phyloP scores from a whole-genome alignment of 352 stramenopile species.

The Globisporangium irregulare region DNA sequence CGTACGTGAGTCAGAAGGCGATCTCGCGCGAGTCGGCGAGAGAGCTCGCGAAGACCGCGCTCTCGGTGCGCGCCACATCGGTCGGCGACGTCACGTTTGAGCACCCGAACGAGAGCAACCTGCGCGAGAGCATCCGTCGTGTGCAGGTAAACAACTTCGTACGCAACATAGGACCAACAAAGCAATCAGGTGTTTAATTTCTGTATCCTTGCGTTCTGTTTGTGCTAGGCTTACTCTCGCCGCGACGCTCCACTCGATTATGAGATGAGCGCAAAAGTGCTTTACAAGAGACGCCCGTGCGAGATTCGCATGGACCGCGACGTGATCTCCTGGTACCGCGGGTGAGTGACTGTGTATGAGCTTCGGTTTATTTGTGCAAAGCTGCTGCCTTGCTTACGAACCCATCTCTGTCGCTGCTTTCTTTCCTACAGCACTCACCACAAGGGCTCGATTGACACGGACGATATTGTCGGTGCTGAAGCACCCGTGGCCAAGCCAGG shows the following conservation, averaged over 20 bases:
- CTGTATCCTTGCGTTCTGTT: not conserved
- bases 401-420: not conserved
- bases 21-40: constrained; percentile 48
- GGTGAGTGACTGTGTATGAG: constrained; percentile 16
- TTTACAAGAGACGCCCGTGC: constrained; percentile 45
- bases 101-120: constrained; percentile 48
- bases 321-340: constrained; percentile 53
- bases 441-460: constrained; percentile 52
- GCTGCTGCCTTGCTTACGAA: not conserved
- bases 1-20: constrained; percentile 29
- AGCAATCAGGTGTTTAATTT: no score
- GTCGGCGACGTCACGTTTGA: constrained; percentile 76
- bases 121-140: constrained; percentile 78
- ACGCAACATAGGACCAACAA: no score
- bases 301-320: constrained; percentile 65
- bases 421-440: constrained; percentile 28
- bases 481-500: constrained; percentile 24
- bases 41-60: constrained; percentile 69
- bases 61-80: constrained; percentile 66
- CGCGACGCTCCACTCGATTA: constrained; percentile 68
- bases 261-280: constrained; percentile 44
- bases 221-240: constrained; percentile 60
- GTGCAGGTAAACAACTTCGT: constrained; percentile 37
- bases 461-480: constrained; percentile 75
- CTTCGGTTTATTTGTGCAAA: not conserved